phyloP scores from a whole-genome alignment of 257 asterid species.

The Gentiana straminea region DNA sequence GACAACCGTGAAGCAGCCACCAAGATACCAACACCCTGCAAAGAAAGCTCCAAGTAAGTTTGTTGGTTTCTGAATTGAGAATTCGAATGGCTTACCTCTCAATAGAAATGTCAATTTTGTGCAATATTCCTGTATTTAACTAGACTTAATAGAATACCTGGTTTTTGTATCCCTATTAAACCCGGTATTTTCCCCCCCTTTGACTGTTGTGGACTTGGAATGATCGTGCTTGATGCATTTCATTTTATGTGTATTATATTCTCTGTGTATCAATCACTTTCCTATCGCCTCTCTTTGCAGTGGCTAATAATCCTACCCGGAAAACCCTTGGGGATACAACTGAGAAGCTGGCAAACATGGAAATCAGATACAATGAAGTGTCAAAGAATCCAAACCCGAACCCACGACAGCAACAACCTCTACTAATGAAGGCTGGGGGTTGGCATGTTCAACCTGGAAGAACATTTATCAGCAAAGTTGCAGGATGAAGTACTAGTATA shows the following conservation, averaged over 20 bases:
- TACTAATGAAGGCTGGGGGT: conserved; percentile 81
- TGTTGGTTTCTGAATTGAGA: background rate
- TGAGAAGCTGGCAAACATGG: conserved; percentile 49
- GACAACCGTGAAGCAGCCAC: conserved; percentile 46
- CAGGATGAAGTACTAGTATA: conserved; percentile 29
- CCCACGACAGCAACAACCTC: conserved; percentile 27
- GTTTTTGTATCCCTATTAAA: no score
- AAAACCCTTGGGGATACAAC: conserved; percentile 11
- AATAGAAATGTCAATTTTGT: background rate
- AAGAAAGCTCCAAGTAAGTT: conserved; percentile 44
- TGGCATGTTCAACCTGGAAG: conserved; percentile 55
- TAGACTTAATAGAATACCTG: no score
- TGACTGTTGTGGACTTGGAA: no score
- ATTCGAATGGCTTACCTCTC: background rate
- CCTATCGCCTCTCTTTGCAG: conserved; percentile 8
- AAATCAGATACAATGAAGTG: conserved; percentile 36
- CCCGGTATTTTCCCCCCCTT: no score
- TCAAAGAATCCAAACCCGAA: conserved; percentile 15
- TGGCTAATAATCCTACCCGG: conserved; percentile 29
- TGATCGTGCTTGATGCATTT: no score
- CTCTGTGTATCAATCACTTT: background rate
- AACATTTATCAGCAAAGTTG: conserved; percentile 47
- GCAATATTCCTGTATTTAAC: no score
- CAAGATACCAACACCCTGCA: conserved; percentile 64
- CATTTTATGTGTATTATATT: no score